Base-by-base conservation (phyloP, 2,329 filamentous ascomycete genomes). In the Diplodia seriata region DNA sequence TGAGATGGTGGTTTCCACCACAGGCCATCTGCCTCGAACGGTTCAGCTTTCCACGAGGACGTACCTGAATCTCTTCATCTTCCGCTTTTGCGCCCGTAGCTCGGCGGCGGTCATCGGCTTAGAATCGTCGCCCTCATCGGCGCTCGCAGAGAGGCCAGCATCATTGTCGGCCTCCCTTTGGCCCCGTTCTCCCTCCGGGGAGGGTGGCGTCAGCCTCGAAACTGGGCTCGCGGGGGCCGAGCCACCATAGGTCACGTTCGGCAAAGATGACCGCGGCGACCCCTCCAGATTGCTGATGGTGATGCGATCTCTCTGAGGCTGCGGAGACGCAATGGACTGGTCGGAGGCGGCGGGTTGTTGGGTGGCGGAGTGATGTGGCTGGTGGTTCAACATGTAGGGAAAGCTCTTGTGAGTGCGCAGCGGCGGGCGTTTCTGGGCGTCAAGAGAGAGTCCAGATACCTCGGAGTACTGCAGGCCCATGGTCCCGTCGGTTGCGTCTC, bases 41-140 rank as follows among this genome's bases (percentile, higher is more conserved):
- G 15, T 31, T 15, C 43, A 33, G 31, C n/a, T 29, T 51, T 51
- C 33, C 38, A 8, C 7, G 33, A 9, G 36, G 12, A 62, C 64
- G 20, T 84, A 92, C 90, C 91, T 87, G 76, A 94, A 94, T 68
- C 92, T 85, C 83, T 94, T 94, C 91, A 85, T 85, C 76, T 83
- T 85, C 62, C 83, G 79, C 74, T 84, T 84, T 66, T 82, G 81
- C 9, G 81, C 81, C 40, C 82, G 77, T 26, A 83, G 75, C 70
- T 84, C 82, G 29, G 81, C 81, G 26, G 82, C 81, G 9, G 82
- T 82, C 76, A 83, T 79, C 3, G 76, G 75, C 56, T 75, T 77
- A 2, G 76, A 74, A 18, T 77, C 75, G 31, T 76, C 74, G 54
- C 78, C 76, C 55, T 57, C 66, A 7, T 72, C 74, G 18, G 78